Base-by-base conservation (phyloP, 2,329 filamentous ascomycete genomes). In the Trichoderma asperellum region DNA sequence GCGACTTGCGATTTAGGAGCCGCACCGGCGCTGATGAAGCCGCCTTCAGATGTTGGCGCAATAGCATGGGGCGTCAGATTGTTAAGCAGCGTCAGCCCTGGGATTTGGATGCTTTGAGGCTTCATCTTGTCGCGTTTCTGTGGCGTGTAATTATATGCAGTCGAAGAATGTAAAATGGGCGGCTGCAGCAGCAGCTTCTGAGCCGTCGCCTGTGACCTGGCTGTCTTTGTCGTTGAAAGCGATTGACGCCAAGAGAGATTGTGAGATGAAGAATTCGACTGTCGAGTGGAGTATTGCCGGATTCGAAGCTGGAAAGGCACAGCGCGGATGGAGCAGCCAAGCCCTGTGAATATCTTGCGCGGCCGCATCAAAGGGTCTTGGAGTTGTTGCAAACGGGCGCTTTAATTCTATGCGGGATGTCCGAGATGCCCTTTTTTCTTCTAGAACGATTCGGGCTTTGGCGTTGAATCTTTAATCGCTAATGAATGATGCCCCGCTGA, bases 1-100 rank as follows among this genome's bases (percentile, higher is more conserved):
- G 29, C 47, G 24, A 14, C n/a, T 76, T 16, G 76, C 74, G 65
- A 77, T 77, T 71, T 77, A 91, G 88, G 34, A 55, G 24, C 49
- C 40, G 63, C 4, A 4, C 16, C 27, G 18, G 56, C 32, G 16
- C 40, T 61, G 68, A 59, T 68, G 49, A 68, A 47, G 47, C 35
- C 35, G 59, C 40, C 61, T 40, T 68, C 47, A 2, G 70, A 43
- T 11, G 67, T 61, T n/a, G 68, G 35, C 7, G 61, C 55, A 6
- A 69, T 61, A 16, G 68, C 35, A 67, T 66, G 67, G 12, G 70
- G 37, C 14, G 68, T 34, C 29, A 63, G 27, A 24, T 65, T 62
- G 29, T 71, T 69, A 0, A 71, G 47, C 55, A 71, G 16, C 14
- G 70, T 71, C 52, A 71, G 37, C 40, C 70, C 70, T 0, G 70